Evolutionary conservation across 371 early-diverging fungal species (phyloP), one percentile per base, ranked within the genome.

Genomic region (Lichtheimia corymbifera): DNA sequence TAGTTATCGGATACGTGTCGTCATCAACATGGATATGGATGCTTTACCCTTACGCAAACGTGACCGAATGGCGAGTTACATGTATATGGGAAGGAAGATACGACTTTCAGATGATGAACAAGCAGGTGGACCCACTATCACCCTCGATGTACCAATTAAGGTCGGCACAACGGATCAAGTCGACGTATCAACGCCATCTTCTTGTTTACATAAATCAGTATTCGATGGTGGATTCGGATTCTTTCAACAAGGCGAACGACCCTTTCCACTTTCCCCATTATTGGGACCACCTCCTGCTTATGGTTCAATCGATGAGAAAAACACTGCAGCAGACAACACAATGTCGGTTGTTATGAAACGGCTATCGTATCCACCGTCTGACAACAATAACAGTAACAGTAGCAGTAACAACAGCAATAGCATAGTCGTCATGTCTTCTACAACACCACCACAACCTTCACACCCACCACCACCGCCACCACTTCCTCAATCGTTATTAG

Each of bases 1-100:
- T 15, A 27, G 51, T 3, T 72, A 72, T 49, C 68, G 68, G 3
- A 47, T 72, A 45, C 65, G 68, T 14, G 66, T 47, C 5, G 51
- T 62, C 17, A 45, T 71, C 18, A 60, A 59, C 20, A 43, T 71
- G 50, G 71, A 71, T 40, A 61, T 67, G 53, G 63, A 63, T 20
- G 57, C 54, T 2, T 17, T 63, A 25, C 63, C 28, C 0, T 24
- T 63, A 20, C 50, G 63, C 4, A 63, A 63, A 57, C 57, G 63
- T 5, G 63, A 63, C 24, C 54, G 56, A 24, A 43, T 63, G 50
- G 63, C 63, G 0, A 63, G 40, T 15, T 61, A 61, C 35, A 50
- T 61, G 24, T 53, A 54, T 0, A 54, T 40, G 42, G 44, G 43
- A 7, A 22, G 54, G 40, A 61, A 54, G 24, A 57, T 63, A 52